These are phyloP conservation scores for Globisporangium paroecandrum DNA, from an alignment of 352 stramenopile genomes.

Conservation along the genomic window DNA sequence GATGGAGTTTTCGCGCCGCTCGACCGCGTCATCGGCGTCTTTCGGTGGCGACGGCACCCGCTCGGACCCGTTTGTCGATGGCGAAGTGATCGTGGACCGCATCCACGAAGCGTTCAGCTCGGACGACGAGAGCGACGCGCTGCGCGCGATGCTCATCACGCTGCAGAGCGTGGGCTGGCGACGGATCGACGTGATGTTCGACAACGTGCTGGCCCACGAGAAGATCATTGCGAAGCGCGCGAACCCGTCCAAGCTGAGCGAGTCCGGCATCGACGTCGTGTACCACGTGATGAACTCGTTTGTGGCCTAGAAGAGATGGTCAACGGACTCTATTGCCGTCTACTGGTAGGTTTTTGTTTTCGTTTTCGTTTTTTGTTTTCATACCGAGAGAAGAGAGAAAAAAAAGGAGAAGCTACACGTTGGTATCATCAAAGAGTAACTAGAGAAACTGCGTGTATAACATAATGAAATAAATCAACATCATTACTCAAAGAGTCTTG, in stretches of 20 bases:
- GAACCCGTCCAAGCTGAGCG: conserved; percentile 46
- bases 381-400: background rate
- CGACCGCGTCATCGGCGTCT: conserved; percentile 12
- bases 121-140: conserved; percentile 54
- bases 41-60: conserved; percentile 24
- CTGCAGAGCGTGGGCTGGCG: conserved; percentile 74
- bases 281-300: conserved; percentile 78
- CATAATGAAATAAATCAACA: conserved; percentile 3
- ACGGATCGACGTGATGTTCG: conserved; percentile 68
- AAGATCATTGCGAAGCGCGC: conserved; percentile 80
- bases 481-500: background rate
- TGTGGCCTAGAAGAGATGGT: conserved; percentile 31
- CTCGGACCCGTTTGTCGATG: conserved; percentile 48
- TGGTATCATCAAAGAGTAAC: background rate
- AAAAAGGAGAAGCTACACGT: background rate
- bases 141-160: conserved; percentile 72
- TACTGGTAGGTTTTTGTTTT: background rate
- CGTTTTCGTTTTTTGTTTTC: background rate
- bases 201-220: conserved; percentile 66
- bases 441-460: conserved; percentile 7
- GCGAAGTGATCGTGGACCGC: conserved; percentile 61
- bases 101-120: conserved; percentile 59
- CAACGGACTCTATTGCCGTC: background rate
- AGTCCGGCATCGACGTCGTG: conserved; percentile 67
- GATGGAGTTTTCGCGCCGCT: conserved; percentile 13